These are phyloP conservation scores for Solanum etuberosum DNA, from an alignment of 257 asterid species.

Conservation along the genomic window DNA sequence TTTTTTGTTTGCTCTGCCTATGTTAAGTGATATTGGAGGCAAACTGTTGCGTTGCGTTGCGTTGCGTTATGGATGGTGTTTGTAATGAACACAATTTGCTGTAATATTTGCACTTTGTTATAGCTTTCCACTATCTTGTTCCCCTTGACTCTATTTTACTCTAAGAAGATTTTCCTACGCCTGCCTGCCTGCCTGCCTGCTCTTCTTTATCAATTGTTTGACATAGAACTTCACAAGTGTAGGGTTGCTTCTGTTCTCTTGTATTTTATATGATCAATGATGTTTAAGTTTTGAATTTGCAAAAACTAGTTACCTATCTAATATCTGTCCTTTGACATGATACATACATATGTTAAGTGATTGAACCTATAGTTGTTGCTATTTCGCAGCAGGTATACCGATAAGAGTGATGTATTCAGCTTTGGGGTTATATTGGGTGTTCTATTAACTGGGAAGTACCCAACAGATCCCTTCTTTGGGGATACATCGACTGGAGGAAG, in stretches of 20 bases:
- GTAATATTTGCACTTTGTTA: background rate
- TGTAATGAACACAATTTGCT: background rate
- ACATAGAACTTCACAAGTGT: background rate
- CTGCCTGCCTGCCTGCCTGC: too few relatives aligned
- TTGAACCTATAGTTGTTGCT: background rate
- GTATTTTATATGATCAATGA: background rate
- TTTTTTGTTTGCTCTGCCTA: background rate
- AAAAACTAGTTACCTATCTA: background rate
- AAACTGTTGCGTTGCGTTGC: background rate
- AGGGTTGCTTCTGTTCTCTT: background rate
- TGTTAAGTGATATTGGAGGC: background rate
- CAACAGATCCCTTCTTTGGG: constrained; percentile 52
- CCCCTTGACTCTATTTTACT: background rate
- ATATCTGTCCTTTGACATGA: background rate
- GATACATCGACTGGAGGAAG: constrained; percentile 56
- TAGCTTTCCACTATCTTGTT: background rate
- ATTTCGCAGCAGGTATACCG: constrained; percentile 48
- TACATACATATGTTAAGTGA: background rate
- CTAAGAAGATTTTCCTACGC: background rate
- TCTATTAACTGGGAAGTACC: constrained; percentile 69
- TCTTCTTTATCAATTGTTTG: background rate
- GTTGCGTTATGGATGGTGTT: background rate
- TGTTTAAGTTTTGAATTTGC: background rate
- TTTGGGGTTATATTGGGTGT: constrained; percentile 77
- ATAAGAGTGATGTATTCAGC: constrained; percentile 87